These are phyloP conservation scores for Solanum paucissectum DNA, from an alignment of 257 asterid species.

Conservation along the genomic window DNA sequence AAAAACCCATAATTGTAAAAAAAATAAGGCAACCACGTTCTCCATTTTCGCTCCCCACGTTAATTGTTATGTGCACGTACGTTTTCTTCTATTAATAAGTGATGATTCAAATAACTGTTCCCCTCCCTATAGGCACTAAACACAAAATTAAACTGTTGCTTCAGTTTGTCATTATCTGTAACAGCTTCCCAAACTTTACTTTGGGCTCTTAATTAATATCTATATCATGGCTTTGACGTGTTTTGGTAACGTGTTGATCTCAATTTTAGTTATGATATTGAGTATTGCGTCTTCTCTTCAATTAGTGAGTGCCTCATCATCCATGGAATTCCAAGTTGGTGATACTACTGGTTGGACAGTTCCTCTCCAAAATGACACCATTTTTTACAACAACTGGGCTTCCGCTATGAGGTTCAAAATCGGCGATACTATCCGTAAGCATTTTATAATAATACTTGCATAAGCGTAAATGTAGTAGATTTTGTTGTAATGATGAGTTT, in stretches of 20 bases:
- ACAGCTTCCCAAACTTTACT: background rate
- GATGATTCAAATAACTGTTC: background rate
- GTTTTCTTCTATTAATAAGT: too few species aligned
- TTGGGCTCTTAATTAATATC: too few species aligned
- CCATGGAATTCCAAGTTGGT: conserved; percentile 46
- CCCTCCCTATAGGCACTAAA: background rate
- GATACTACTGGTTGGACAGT: conserved; percentile 50
- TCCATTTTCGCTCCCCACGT: background rate
- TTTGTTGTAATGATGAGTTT: too few species aligned
- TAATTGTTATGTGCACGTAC: background rate
- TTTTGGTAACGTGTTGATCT: background rate
- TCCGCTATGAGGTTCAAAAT: conserved; percentile 44
- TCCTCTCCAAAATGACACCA: conserved; percentile 32
- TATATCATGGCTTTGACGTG: background rate
- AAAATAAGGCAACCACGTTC: background rate
- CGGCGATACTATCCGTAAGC: conserved; percentile 61
- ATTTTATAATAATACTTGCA: too few species aligned
- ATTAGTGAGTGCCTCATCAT: background rate
- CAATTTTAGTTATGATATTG: background rate
- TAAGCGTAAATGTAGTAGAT: too few species aligned
- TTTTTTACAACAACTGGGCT: conserved; percentile 51
- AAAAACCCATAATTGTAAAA: background rate
- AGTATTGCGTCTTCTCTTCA: background rate
- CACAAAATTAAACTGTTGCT: too few species aligned
- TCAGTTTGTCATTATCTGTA: background rate